phyloP scores from a whole-genome alignment of 1,284 basidiomycete species.

The Ceratobasidium papillatum region DNA sequence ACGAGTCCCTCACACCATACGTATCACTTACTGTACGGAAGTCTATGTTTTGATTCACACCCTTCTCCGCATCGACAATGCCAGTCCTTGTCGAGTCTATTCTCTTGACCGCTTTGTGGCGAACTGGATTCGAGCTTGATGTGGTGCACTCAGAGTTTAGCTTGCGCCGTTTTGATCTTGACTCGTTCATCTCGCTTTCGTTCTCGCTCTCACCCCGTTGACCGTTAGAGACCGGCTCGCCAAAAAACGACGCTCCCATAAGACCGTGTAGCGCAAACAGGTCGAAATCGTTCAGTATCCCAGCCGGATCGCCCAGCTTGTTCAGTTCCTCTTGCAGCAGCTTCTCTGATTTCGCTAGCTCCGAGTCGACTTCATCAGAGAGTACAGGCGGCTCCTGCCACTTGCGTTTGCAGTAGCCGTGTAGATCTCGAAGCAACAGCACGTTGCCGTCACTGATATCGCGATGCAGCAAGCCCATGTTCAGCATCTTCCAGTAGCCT shows the following conservation, averaged over 20 bases:
- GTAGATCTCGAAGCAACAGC: neutral
- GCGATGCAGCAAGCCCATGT: constrained; percentile 18
- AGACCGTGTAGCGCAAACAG: neutral
- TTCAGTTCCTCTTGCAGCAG: neutral
- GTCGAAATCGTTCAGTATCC: constrained; percentile 31
- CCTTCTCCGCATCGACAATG: too few species aligned
- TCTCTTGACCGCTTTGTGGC: too few species aligned
- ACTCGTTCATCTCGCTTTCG: neutral
- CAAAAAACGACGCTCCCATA: neutral
- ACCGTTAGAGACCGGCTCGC: too few species aligned
- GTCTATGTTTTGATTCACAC: neutral
- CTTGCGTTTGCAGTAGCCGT: neutral
- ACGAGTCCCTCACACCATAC: neutral
- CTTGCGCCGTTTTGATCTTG: constrained; percentile 13
- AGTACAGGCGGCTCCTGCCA: neutral
- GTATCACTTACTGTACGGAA: neutral
- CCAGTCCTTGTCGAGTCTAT: neutral
- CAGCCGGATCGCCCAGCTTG: neutral
- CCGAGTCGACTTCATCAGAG: neutral
- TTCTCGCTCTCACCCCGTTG: neutral
- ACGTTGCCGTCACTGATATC: constrained; percentile 34
- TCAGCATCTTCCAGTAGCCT: constrained; percentile 24
- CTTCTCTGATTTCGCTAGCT: neutral
- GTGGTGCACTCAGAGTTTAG: too few species aligned
- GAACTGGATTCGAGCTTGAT: too few species aligned